phyloP scores from a whole-genome alignment of 2,329 filamentous ascomycete genomes.

The Cytospora schulzeri region DNA sequence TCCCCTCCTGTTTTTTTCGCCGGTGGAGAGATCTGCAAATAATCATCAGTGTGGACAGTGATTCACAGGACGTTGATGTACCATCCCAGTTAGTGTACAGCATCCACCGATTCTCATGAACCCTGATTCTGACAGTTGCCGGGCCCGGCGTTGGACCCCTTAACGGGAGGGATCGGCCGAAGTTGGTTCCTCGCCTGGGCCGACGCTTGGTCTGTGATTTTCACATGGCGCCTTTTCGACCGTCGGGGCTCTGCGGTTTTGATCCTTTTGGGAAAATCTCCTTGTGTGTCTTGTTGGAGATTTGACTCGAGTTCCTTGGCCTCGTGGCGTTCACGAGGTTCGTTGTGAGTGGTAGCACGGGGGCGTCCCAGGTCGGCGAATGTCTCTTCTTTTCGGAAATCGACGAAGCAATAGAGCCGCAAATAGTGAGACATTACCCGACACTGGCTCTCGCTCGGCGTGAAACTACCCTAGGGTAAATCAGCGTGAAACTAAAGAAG shows the following conservation, averaged over 20 bases:
- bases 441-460: constrained; percentile 2
- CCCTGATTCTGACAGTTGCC: constrained; percentile 1
- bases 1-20: neutral
- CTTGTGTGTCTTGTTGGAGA: constrained; percentile 4
- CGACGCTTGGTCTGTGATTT: constrained; percentile 6
- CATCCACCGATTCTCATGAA: neutral
- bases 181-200: constrained; percentile 5
- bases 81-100: neutral
- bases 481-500: constrained; percentile 4
- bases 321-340: constrained; percentile 2
- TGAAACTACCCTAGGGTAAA: too few relatives aligned
- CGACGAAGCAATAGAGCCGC: neutral
- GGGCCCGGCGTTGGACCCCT: neutral
- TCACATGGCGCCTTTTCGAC: constrained; percentile 3
- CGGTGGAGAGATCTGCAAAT: neutral
- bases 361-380: neutral
- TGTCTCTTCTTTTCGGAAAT: constrained; percentile 4
- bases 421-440: constrained; percentile 13
- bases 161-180: neutral
- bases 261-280: neutral
- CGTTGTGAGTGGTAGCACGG: constrained; percentile 4
- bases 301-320: constrained; percentile 3
- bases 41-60: neutral
- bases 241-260: constrained; percentile 4
- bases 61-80: neutral